Percentiles rank a stretch among this genome's conserved stretches.
These are phyloP conservation scores for Fraxinus angustifolia DNA, from an alignment of 305 asterid genomes.

Conservation along the genomic window DNA sequence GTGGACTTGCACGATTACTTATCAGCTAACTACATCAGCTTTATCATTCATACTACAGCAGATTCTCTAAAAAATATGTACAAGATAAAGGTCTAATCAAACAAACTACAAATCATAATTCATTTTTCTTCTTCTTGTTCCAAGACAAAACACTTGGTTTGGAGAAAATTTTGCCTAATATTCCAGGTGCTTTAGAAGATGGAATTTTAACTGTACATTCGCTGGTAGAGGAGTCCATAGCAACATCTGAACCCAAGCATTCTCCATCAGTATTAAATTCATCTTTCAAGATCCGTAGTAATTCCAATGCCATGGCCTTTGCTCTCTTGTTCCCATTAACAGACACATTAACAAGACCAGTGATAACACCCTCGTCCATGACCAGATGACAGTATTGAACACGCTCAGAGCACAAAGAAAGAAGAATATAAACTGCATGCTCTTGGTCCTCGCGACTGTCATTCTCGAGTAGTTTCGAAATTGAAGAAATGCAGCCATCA, in stretches of 20 bases:
- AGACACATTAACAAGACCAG: conserved; percentile 51
- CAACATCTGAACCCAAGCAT: conserved; percentile 23
- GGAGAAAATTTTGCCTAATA: conserved; percentile 45
- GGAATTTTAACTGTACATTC: conserved; percentile 24
- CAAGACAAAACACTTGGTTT: conserved; percentile 14
- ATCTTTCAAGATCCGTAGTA: conserved; percentile 54
- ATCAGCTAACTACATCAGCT: conserved; percentile 1
- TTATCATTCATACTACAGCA: background rate
- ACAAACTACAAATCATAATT: background rate
- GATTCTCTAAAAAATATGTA: conserved; percentile 12
- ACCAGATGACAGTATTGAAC: conserved; percentile 45
- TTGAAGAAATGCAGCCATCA: conserved; percentile 58
- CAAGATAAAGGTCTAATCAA: background rate
- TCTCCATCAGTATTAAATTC: conserved; percentile 34
- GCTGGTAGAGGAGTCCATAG: conserved; percentile 1
- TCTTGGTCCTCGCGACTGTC: conserved; percentile 61
- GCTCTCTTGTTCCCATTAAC: conserved; percentile 57
- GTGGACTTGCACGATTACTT: background rate
- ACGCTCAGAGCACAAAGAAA: conserved; percentile 58
- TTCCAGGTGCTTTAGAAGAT: conserved; percentile 28
- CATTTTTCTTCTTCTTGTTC: conserved; percentile 27
- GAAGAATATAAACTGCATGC: conserved; percentile 59
- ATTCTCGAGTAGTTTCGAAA: conserved; percentile 50
- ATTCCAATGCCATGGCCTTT: conserved; percentile 60
- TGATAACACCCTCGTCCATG: conserved; percentile 67